These are phyloP conservation scores for Novymonas esmeraldas DNA, from an alignment of 208 protist species.

Conservation along the genomic window DNA sequence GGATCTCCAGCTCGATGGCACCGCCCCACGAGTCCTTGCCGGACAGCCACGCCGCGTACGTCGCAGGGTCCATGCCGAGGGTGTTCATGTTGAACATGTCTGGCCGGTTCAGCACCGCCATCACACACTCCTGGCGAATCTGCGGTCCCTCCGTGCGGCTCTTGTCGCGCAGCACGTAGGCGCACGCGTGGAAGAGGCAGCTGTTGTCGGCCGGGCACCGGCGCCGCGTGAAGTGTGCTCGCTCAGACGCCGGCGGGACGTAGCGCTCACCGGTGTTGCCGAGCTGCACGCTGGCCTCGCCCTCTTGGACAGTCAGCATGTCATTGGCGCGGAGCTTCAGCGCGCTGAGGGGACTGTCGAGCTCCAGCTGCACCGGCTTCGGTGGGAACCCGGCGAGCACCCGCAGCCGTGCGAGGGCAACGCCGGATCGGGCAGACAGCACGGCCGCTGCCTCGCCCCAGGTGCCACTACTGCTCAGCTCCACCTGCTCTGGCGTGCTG, in stretches of 20 bases:
- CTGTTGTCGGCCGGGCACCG: constrained; percentile 93
- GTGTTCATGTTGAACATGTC: constrained; percentile 74
- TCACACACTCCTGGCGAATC: constrained; percentile 84
- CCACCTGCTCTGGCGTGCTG: constrained; percentile 39
- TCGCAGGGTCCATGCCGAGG: constrained; percentile 61
- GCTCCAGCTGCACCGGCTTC: constrained; percentile 50
- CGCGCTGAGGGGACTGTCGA: constrained; percentile 32
- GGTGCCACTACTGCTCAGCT: constrained; percentile 36
- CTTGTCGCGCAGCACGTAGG: constrained; percentile 91
- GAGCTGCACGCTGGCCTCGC: constrained; percentile 59
- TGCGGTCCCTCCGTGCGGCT: constrained; percentile 64
- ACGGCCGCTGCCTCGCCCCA: constrained; percentile 27
- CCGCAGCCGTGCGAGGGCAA: constrained; percentile 42
- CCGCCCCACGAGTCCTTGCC: constrained; percentile 91
- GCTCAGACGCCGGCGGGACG: constrained; percentile 72
- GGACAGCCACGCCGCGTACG: constrained; percentile 81
- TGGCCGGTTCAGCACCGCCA: constrained; percentile 70
- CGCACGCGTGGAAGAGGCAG: constrained; percentile 94
- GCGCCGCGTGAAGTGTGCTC: constrained; percentile 85
- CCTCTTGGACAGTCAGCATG: constrained; percentile 83
- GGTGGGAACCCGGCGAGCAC: constrained; percentile 84
- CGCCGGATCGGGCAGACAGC: constrained; percentile 29
- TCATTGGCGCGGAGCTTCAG: constrained; percentile 58
- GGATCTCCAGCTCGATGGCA: constrained; percentile 90
- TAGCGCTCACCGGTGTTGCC: constrained; percentile 71